A percentile compares a stretch with the other conserved stretches of the same genome.
Evolutionary conservation across 2,329 filamentous ascomycete species (phyloP).

Genomic region (Apiospora phragmitis): DNA sequence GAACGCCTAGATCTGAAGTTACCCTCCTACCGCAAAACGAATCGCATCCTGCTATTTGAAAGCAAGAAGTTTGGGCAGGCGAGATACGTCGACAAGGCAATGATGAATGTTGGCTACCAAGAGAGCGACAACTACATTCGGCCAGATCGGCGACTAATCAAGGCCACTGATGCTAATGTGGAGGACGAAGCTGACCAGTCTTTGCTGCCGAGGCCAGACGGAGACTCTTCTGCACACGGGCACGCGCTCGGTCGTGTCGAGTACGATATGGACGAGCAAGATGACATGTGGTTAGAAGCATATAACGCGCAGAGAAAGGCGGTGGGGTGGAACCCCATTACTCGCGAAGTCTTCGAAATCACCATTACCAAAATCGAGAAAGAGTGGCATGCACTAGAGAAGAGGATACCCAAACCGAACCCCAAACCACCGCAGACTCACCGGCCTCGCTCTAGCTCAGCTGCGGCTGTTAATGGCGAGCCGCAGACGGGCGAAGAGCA

Average conservation of each 20-base stretch:
- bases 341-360: constrained; percentile 93
- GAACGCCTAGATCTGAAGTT: constrained; percentile 77
- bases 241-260: constrained; percentile 78
- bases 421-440: constrained; percentile 96
- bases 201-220: constrained; percentile 52
- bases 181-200: constrained; percentile 59
- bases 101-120: constrained; percentile 95
- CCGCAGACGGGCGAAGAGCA: constrained; percentile 86
- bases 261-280: constrained; percentile 99
- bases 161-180: constrained; percentile 58
- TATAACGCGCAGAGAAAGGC: constrained; percentile 77
- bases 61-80: constrained; percentile 82
- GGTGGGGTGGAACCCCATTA: constrained; percentile 77
- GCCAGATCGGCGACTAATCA: constrained; percentile 71
- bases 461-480: constrained; percentile 93
- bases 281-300: constrained; percentile 90
- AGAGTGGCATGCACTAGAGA: constrained; percentile 95
- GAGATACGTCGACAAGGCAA: constrained; percentile 92
- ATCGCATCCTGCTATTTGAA: constrained; percentile 79
- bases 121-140: constrained; percentile 88
- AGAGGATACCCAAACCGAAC: constrained; percentile 94
- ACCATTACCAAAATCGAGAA: constrained; percentile 99
- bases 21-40: constrained; percentile 73
- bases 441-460: constrained; percentile 87
- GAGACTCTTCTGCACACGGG: constrained; percentile 48